Evolutionary conservation across 2,329 filamentous ascomycete species (phyloP), one percentile per base, ranked within the genome.

Genomic region (Verticillium alfalfae): DNA sequence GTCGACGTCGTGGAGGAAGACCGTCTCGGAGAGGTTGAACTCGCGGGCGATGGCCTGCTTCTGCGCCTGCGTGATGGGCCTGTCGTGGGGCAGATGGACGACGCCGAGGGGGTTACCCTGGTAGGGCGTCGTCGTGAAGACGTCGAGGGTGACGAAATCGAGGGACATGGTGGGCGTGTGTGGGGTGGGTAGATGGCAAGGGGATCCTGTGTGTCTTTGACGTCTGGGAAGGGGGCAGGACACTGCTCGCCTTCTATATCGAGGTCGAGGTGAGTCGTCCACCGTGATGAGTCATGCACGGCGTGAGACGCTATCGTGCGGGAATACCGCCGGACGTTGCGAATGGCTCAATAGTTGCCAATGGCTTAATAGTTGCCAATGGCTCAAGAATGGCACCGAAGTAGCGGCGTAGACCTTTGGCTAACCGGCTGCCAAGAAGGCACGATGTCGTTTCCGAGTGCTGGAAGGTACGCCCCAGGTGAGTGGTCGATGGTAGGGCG

Each of bases 21-120:
- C 83, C 0, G 85, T 88, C 71, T 88, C 85, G 58, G 83, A 86
- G 67, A 86, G 81, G 72, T 86, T 86, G 75, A 88, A 88, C 72
- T 89, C 86, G 61, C 78, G 76, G 54, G 86, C 84, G 63, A 88
- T 82, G 64, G 73, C 69, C 68, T 86, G 84, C 69, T 88, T 88
- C 68, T 81, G 78, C 2, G 74, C 70, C 67, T 84, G 80, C 2
- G 78, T 77, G 26, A 87, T 74, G 15, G 68, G 67, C n/a, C 72
- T 66, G 9, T 72, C 72, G 45, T n/a, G 45, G 7, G 45, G 45
- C 45, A 52, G 45, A 57, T 79, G 76, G 63, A 88, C 81, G 31
- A 89, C 76, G 38, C 85, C 85, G 41, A 89, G 79, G 2, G 84
- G 85, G 69, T 88, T 88, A 66, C 87, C 86, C 56, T 74, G 70